phyloP scores from a whole-genome alignment of 257 asterid species.

The Marsdenia floribunda region DNA sequence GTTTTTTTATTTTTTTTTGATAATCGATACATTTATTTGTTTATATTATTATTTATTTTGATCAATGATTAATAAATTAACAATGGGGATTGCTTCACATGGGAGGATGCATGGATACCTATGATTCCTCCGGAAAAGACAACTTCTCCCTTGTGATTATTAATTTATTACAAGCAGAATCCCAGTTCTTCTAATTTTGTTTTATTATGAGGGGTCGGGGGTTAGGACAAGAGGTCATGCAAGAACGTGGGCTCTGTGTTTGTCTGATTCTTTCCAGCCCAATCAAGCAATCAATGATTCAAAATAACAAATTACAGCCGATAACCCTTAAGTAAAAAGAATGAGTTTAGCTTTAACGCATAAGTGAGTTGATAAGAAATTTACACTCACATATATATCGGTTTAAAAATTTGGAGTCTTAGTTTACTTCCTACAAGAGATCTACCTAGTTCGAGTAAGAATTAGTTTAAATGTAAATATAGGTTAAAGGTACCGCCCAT shows the following conservation, averaged over 20 bases:
- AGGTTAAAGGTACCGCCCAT: no score
- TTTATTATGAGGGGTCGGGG: no score
- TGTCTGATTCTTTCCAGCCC: slow-evolving; percentile 4
- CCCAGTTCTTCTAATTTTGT: slow-evolving; percentile 17
- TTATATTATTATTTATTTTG: background rate
- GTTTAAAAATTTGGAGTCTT: no score
- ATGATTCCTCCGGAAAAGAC: slow-evolving; percentile 19
- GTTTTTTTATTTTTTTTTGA: no score
- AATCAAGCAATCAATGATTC: background rate
- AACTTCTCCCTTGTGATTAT: background rate
- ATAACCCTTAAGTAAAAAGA: no score
- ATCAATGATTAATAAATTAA: slow-evolving; percentile 10
- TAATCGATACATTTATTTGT: background rate
- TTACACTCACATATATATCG: no score
- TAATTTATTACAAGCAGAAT: slow-evolving; percentile 17
- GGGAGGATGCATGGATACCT: slow-evolving; percentile 30
- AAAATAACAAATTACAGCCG: no score
- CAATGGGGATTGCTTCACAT: slow-evolving; percentile 23
- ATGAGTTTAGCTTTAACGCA: no score
- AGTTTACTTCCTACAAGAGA: no score
- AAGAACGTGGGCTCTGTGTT: slow-evolving; percentile 25
- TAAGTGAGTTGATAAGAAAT: no score
- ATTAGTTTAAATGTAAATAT: no score
- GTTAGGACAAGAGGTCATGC: slow-evolving; percentile 3
- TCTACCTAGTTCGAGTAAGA: no score